Evolutionary conservation across 2,329 filamentous ascomycete genomes (phyloP).

Genomic region (Colletotrichum orbiculare): DNA sequence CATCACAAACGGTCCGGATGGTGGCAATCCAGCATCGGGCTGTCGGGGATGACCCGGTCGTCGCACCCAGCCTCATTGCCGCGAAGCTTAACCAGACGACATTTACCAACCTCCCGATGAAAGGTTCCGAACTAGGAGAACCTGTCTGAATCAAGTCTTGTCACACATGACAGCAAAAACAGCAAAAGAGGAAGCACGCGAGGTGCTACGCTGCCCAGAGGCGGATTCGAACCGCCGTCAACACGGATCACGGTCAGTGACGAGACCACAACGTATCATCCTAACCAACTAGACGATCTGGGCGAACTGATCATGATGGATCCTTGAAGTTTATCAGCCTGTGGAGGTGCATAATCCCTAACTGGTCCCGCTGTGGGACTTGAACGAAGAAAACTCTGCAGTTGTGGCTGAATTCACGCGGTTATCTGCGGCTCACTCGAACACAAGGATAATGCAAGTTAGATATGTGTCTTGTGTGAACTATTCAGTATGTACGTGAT

Average conservation of each 20-base stretch:
- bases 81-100: background rate
- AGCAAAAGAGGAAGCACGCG: background rate
- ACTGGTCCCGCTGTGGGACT: constrained; percentile 19
- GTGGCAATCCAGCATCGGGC: too few relatives aligned
- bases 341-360: constrained; percentile 17
- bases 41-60: background rate
- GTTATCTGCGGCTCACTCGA: background rate
- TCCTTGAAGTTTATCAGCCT: fast-evolving
- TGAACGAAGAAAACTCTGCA: background rate
- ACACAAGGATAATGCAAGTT: too few relatives aligned
- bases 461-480: too few relatives aligned
- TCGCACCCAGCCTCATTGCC: background rate
- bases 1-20: background rate
- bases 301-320: constrained; percentile 10
- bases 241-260: constrained; percentile 31
- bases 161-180: background rate
- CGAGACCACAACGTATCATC: constrained; percentile 37
- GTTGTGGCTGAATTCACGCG: background rate
- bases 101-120: background rate
- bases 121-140: too few relatives aligned
- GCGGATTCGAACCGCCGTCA: constrained; percentile 37
- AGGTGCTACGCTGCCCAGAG: constrained; percentile 12
- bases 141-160: background rate
- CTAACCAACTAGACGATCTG: constrained; percentile 37
- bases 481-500: too few relatives aligned